Conservation (phyloP, 495 filamentous ascomycete species). For the Endocarpon pusillum region DNA sequence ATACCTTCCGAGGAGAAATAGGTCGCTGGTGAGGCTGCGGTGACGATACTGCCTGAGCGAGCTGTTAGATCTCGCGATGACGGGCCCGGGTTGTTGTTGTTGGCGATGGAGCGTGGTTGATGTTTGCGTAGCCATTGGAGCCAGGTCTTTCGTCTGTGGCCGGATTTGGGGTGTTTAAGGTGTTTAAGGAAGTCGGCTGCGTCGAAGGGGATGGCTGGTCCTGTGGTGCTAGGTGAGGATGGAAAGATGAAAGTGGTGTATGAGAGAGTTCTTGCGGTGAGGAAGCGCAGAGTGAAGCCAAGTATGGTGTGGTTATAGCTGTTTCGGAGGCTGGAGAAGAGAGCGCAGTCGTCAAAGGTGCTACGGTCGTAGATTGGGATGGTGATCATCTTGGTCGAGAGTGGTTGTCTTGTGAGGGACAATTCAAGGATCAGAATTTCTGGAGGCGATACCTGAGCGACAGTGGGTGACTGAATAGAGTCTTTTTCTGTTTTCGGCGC, state of each 20-base stretch:
- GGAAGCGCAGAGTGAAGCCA: background rate
- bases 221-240: conserved; percentile 1
- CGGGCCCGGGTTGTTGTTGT: background rate
- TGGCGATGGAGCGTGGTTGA: background rate
- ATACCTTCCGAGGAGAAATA: background rate
- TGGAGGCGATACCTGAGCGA: background rate
- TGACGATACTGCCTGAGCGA: background rate
- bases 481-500: background rate
- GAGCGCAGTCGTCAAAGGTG: conserved; percentile 12
- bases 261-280: background rate
- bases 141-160: background rate
- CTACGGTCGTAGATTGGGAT: background rate
- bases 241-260: background rate
- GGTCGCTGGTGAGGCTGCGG: background rate
- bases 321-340: conserved; percentile 9
- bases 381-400: background rate
- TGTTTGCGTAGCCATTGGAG: background rate
- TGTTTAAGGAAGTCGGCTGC: background rate
- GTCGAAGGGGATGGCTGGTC: conserved; percentile 1
- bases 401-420: background rate
- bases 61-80: background rate
- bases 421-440: background rate
- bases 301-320: conserved; percentile 5
- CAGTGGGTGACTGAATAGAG: background rate
- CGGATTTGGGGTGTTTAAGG: background rate